Evolutionary conservation across 345 rosid species (phyloP).

Genomic region (Pugionium dolabratum): DNA sequence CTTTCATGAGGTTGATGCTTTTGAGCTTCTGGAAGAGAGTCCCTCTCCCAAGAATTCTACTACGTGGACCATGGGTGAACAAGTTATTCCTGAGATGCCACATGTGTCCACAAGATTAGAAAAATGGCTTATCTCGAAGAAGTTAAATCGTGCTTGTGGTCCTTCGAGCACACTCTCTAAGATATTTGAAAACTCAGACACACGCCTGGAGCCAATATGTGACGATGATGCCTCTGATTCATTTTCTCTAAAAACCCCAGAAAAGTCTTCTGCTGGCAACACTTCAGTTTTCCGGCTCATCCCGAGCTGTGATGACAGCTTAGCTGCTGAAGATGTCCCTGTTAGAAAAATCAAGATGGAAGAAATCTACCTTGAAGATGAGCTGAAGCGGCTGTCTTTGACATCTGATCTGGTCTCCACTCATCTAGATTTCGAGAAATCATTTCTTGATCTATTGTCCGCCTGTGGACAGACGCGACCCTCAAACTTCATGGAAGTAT

Average conservation of each 20-base stretch:
- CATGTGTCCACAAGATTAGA: conserved; percentile 67
- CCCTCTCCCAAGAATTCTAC: conserved; percentile 80
- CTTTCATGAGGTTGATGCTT: conserved; percentile 87
- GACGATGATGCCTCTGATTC: conserved; percentile 36
- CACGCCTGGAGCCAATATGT: conserved; percentile 37
- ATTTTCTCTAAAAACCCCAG: conserved; percentile 52
- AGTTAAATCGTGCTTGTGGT: conserved; percentile 50
- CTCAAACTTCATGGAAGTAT: conserved; percentile 55
- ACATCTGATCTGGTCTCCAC: conserved; percentile 50
- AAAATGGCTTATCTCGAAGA: conserved; percentile 71
- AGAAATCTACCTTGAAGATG: conserved; percentile 56
- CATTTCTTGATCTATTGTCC: conserved; percentile 63
- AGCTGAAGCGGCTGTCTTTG: conserved; percentile 66
- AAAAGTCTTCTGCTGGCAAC: conserved; percentile 33
- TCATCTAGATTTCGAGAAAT: conserved; percentile 48
- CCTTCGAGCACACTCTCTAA: conserved; percentile 80
- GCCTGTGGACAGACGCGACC: conserved; percentile 71
- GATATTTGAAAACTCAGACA: conserved; percentile 60
- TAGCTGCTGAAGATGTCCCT: conserved; percentile 33
- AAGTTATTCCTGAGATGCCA: conserved; percentile 51
- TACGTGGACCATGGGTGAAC: conserved; percentile 65
- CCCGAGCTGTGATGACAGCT: conserved; percentile 38
- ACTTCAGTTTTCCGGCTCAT: conserved; percentile 45
- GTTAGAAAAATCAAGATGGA: conserved; percentile 35
- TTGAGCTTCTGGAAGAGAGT: conserved; percentile 92